A percentile compares a stretch with the other conserved stretches of the same genome.
phyloP scores from a whole-genome alignment of 2,329 filamentous ascomycete genomes.

The Beauveria varroae region DNA sequence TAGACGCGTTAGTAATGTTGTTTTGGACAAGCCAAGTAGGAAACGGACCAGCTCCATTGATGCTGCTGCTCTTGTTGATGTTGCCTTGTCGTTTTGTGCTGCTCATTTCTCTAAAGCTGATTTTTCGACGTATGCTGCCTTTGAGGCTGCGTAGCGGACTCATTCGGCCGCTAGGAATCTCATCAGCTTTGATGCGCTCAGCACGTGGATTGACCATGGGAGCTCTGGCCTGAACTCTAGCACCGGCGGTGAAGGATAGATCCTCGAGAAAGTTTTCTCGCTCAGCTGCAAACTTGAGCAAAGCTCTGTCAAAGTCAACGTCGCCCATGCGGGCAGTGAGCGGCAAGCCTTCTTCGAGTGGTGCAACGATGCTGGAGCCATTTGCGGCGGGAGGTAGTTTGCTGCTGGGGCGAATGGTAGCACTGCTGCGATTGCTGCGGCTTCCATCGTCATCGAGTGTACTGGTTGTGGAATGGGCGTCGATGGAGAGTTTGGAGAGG shows the following conservation, averaged over 20 bases:
- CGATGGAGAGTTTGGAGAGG: slow-evolving; percentile 45
- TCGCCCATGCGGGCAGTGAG: slow-evolving; percentile 41
- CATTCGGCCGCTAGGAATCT: slow-evolving; percentile 46
- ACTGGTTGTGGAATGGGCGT: slow-evolving; percentile 44
- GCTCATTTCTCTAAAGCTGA: slow-evolving; percentile 92
- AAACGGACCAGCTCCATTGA: slow-evolving; percentile 32
- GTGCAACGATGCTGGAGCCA: slow-evolving; percentile 13
- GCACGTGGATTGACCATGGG: slow-evolving; percentile 72
- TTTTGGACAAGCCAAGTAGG: neutral
- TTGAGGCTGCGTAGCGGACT: slow-evolving; percentile 54
- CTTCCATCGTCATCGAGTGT: slow-evolving; percentile 55
- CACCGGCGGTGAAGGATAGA: slow-evolving; percentile 78
- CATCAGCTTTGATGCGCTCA: slow-evolving; percentile 73
- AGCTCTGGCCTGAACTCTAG: slow-evolving; percentile 61
- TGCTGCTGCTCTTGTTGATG: slow-evolving; percentile 61
- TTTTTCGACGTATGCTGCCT: slow-evolving; percentile 85
- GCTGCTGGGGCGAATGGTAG: slow-evolving; percentile 49
- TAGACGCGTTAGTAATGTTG: slow-evolving; percentile 22
- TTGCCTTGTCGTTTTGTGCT: slow-evolving; percentile 84
- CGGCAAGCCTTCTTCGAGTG: slow-evolving; percentile 24
- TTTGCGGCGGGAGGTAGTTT: slow-evolving; percentile 16
- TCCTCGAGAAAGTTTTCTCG: slow-evolving; percentile 90
- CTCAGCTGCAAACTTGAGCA: slow-evolving; percentile 93
- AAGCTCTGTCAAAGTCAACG: slow-evolving; percentile 87
- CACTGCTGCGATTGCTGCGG: slow-evolving; percentile 57